Evolutionary conservation across 108 stramenopile species (phyloP).

Genomic region (Skeletonema menzelii): DNA sequence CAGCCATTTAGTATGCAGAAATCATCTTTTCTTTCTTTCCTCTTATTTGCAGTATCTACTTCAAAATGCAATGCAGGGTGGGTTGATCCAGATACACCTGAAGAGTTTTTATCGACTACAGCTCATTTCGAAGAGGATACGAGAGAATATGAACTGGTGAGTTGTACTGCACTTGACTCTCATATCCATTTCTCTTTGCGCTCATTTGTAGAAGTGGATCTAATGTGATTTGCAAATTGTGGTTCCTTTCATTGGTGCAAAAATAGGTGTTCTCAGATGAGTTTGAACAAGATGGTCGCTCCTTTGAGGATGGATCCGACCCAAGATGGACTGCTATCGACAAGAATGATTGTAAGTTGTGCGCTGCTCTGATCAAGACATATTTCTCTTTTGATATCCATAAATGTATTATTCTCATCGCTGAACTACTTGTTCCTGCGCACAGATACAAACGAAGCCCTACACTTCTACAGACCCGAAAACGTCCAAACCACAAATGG

Average conservation of each 20-base stretch:
- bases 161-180: neutral
- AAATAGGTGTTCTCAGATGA: conserved; percentile 89
- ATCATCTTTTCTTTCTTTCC: neutral
- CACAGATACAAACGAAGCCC: conserved; percentile 84
- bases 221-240: neutral
- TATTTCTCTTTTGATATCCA: neutral
- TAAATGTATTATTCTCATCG: too few relatives aligned
- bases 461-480: conserved; percentile 80
- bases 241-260: neutral
- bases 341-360: conserved; percentile 74
- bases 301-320: conserved; percentile 92
- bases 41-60: neutral
- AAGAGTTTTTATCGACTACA: conserved; percentile 24
- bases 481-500: conserved; percentile 75
- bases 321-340: conserved; percentile 94
- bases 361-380: neutral
- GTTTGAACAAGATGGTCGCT: conserved; percentile 87
- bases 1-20: neutral
- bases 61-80: conserved; percentile 37
- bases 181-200: neutral
- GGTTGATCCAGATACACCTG: conserved; percentile 86
- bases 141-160: conserved; percentile 70
- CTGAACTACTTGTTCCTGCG: neutral
- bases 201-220: neutral
- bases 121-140: conserved; percentile 44